phyloP scores from a whole-genome alignment of 2,329 filamentous ascomycete species.

The Xylaria hypoxylon region DNA sequence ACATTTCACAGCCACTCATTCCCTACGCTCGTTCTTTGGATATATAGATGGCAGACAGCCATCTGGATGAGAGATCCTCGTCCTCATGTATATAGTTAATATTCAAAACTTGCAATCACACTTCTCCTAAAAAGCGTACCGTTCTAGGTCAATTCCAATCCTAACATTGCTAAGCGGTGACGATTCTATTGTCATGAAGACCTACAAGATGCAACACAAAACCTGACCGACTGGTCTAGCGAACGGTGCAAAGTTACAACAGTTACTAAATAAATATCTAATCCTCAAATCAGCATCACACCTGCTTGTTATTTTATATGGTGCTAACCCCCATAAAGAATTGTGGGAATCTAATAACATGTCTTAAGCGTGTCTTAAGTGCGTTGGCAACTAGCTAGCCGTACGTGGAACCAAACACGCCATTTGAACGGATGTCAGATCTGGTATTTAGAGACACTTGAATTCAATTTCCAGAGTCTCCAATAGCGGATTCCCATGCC shows the following conservation, averaged over 20 bases:
- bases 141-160: background rate
- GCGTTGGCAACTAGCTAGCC: background rate
- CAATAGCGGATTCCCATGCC: slow-evolving; percentile 6
- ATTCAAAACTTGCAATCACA: slow-evolving; percentile 2
- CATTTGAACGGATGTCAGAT: background rate
- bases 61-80: background rate
- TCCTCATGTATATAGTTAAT: slow-evolving; percentile 29
- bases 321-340: background rate
- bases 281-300: too few species aligned
- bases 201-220: too few species aligned
- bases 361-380: background rate
- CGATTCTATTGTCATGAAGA: background rate
- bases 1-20: slow-evolving; percentile 11
- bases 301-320: too few species aligned
- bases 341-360: background rate
- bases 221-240: too few species aligned
- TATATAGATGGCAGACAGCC: background rate
- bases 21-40: slow-evolving; percentile 9
- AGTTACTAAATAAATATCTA: too few species aligned
- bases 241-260: too few species aligned
- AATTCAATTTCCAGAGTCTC: slow-evolving; percentile 1
- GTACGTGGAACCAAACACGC: slow-evolving; percentile 2
- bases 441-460: background rate
- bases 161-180: too few species aligned
- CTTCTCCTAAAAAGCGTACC: background rate